Conservation (phyloP, 2,329 filamentous ascomycete species). For the Colletotrichum sp. region DNA sequence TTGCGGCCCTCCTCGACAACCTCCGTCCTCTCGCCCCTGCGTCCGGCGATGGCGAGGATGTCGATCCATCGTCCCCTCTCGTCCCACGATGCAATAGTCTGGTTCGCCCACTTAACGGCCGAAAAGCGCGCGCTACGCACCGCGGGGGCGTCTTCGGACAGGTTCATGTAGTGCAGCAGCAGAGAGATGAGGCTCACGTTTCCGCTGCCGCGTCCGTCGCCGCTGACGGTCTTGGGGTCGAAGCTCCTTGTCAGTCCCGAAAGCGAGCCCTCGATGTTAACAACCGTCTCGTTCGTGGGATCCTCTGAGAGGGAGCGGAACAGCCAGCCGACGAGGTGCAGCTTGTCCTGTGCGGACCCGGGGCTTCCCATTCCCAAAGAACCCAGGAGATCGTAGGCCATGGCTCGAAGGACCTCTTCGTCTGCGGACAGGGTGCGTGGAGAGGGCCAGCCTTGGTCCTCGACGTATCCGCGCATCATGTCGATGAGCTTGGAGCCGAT, state of each 20-base stretch:
- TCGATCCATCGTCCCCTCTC: constrained; percentile 86
- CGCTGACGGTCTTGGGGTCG: constrained; percentile 31
- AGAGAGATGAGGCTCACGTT: constrained; percentile 50
- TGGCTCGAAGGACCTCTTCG: constrained; percentile 63
- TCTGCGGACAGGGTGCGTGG: constrained; percentile 63
- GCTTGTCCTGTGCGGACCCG: constrained; percentile 58
- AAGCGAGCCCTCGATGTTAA: constrained; percentile 88
- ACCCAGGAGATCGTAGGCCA: constrained; percentile 91
- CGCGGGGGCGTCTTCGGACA: constrained; percentile 51
- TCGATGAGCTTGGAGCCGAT: constrained; percentile 74
- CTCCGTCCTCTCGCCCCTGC: constrained; percentile 74
- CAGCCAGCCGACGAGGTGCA: constrained; percentile 71
- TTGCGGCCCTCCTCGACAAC: constrained; percentile 89
- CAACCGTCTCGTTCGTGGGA: constrained; percentile 73
- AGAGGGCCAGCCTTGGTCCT: constrained; percentile 82
- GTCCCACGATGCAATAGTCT: constrained; percentile 82
- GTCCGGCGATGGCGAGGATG: constrained; percentile 77
- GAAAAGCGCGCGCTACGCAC: constrained; percentile 81
- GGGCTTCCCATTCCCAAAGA: constrained; percentile 72
- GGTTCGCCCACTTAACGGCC: constrained; percentile 87
- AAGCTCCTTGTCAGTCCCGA: constrained; percentile 70
- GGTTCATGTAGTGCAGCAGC: constrained; percentile 71
- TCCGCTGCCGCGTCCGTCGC: constrained; percentile 23
- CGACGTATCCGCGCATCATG: constrained; percentile 75
- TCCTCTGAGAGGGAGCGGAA: constrained; percentile 86